Conservation (phyloP, 257 asterid species). For the Henckelia pumila region DNA sequence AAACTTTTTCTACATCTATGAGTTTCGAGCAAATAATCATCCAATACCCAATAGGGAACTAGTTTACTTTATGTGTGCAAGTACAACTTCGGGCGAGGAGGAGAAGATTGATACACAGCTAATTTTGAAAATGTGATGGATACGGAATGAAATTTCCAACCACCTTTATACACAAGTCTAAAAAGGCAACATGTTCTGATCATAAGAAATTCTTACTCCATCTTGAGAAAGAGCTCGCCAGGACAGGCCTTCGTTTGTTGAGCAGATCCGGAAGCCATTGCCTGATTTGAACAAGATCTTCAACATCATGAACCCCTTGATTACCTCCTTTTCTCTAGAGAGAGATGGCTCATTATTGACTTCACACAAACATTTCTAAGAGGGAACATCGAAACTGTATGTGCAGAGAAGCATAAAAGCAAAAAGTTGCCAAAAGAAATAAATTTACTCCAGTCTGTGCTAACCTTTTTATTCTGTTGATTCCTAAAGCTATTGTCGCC, state of each 20-base stretch:
- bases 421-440: not conserved
- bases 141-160: too few relatives aligned
- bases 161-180: too few relatives aligned
- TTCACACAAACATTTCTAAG: not conserved
- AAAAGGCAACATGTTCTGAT: not conserved
- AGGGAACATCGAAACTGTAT: not conserved
- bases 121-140: too few relatives aligned
- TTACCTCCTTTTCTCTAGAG: too few relatives aligned
- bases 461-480: not conserved
- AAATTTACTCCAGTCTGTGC: not conserved
- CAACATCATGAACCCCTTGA: not conserved
- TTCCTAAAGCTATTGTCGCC: not conserved
- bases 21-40: too few relatives aligned
- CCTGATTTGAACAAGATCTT: not conserved
- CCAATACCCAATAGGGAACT: too few relatives aligned
- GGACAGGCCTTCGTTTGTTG: not conserved
- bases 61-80: too few relatives aligned
- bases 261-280: not conserved
- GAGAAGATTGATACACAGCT: too few relatives aligned
- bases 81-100: too few relatives aligned
- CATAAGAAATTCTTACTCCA: not conserved
- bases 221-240: not conserved
- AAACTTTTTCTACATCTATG: too few relatives aligned
- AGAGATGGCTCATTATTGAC: too few relatives aligned
- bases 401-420: not conserved